Conservation (phyloP, 1,139 yeast genomes). For the Yamadazyma epiphylla region DNA sequence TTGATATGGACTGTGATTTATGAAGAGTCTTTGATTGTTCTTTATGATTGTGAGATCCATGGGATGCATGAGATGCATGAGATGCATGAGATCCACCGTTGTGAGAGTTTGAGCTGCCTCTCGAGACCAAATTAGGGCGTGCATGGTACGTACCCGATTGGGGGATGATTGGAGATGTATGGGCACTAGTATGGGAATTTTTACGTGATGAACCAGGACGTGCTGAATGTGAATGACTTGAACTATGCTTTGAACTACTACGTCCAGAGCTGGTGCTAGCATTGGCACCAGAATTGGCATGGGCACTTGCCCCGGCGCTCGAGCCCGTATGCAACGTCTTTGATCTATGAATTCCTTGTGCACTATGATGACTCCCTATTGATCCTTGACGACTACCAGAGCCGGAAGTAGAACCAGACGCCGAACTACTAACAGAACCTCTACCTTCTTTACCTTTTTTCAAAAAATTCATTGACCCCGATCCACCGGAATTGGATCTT, state of each 20-base stretch:
- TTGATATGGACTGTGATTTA: neutral
- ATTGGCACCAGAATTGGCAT: neutral
- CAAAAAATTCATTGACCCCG: neutral
- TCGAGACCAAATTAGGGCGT: too few relatives aligned
- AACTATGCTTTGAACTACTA: neutral
- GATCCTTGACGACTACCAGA: neutral
- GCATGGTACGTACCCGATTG: too few relatives aligned
- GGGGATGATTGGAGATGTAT: neutral
- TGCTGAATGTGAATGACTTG: neutral
- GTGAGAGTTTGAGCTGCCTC: neutral
- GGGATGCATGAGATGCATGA: neutral
- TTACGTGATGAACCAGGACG: neutral
- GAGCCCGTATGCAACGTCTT: too few relatives aligned
- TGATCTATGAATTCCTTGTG: neutral
- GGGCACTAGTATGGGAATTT: neutral
- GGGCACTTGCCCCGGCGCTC: too few relatives aligned
- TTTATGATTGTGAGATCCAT: neutral
- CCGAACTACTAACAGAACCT: neutral
- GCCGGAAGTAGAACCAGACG: neutral
- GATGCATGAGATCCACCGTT: neutral
- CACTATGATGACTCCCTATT: neutral
- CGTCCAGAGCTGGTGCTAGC: neutral
- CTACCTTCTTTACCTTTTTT: neutral
- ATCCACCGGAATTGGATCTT: conserved; percentile 8
- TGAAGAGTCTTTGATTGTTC: neutral